Conservation (phyloP, 192 early-diverging fungal species). For the Chytriomyces confervae region DNA sequence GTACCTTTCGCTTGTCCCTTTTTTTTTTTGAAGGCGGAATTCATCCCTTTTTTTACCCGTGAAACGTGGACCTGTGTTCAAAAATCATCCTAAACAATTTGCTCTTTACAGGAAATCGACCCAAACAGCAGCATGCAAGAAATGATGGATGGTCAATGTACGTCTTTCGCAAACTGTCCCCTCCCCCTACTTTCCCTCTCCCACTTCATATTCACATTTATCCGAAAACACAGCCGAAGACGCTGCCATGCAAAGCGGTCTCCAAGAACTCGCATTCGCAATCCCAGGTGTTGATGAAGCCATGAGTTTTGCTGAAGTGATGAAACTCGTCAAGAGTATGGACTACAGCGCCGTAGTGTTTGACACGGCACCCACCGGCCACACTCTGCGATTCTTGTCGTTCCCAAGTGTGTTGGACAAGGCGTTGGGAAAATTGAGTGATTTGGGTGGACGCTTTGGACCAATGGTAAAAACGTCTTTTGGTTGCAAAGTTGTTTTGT, state of each 20-base stretch:
- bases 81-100: neutral
- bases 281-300: conserved; percentile 99
- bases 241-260: conserved; percentile 46
- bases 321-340: conserved; percentile 99
- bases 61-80: too few relatives aligned
- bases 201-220: conserved; percentile 20
- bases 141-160: conserved; percentile 80
- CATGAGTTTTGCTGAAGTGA: conserved; percentile 99
- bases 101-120: conserved; percentile 87
- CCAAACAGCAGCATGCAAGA: conserved; percentile 97
- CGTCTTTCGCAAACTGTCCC: neutral
- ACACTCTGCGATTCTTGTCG: conserved; percentile 97
- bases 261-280: conserved; percentile 98
- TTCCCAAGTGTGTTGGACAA: conserved; percentile 98
- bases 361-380: conserved; percentile 99
- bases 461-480: conserved; percentile 76
- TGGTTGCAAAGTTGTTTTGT: neutral
- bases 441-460: conserved; percentile 90
- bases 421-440: conserved; percentile 93
- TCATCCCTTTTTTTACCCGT: neutral
- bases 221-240: conserved; percentile 47
- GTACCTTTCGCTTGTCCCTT: conserved; percentile 42
- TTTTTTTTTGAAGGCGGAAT: neutral
- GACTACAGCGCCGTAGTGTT: conserved; percentile 98
- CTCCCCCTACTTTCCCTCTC: neutral